Conservation (phyloP, 371 early-diverging fungal species). For the Mortierella sp. region DNA sequence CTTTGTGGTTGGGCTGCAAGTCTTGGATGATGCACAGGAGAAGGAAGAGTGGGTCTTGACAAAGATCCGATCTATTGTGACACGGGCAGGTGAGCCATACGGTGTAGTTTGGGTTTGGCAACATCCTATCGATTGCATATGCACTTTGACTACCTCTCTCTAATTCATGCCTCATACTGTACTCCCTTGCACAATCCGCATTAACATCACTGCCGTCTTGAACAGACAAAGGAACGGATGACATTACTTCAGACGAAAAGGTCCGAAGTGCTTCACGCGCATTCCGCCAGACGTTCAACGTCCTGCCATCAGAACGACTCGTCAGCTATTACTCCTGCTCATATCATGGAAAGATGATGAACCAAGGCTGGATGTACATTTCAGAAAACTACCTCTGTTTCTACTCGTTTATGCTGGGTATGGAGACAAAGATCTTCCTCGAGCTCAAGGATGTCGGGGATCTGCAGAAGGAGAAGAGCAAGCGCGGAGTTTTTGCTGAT, state of each 20-base stretch:
- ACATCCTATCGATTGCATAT: no score
- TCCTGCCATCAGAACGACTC: slow-evolving; percentile 85
- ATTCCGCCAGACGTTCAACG: slow-evolving; percentile 90
- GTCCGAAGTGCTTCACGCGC: slow-evolving; percentile 89
- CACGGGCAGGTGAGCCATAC: slow-evolving; percentile 82
- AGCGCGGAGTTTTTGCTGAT: slow-evolving; percentile 90
- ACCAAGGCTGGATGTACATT: slow-evolving; percentile 98
- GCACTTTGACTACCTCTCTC: no score
- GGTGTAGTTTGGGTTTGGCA: no score
- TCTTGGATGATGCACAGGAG: slow-evolving; percentile 81
- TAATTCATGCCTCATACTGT: no score
- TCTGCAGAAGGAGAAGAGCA: slow-evolving; percentile 87
- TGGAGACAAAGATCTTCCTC: slow-evolving; percentile 90
- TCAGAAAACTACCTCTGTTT: slow-evolving; percentile 93
- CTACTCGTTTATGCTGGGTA: slow-evolving; percentile 93
- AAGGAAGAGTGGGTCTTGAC: slow-evolving; percentile 87
- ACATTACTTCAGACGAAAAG: slow-evolving; percentile 84
- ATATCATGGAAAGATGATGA: slow-evolving; percentile 84
- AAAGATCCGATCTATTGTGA: slow-evolving; percentile 90
- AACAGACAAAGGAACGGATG: slow-evolving; percentile 78
- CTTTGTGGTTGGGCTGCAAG: slow-evolving; percentile 73
- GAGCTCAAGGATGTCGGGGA: slow-evolving; percentile 92
- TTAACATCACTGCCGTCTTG: background rate
- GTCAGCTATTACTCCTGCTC: slow-evolving; percentile 96
- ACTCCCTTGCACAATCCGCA: no score